Percentiles rank a stretch among this genome's conserved stretches.
phyloP scores from a whole-genome alignment of 495 filamentous ascomycete species.

The Tuber aestivum region DNA sequence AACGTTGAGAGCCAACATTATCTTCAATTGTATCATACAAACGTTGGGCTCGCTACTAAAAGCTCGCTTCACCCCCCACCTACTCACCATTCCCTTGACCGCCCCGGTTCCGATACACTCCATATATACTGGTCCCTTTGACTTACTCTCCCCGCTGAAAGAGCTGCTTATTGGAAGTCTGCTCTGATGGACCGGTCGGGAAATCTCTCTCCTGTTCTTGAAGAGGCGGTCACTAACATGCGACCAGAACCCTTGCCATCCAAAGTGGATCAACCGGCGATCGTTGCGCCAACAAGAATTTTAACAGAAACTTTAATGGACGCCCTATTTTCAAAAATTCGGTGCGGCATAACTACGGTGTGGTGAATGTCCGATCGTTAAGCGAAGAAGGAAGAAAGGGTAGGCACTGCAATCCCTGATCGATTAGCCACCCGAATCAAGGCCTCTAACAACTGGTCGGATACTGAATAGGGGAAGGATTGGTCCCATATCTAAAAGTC shows the following conservation, averaged over 20 bases:
- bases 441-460: not conserved
- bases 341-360: not conserved
- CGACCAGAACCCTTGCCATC: not conserved
- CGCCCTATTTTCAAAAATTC: not conserved
- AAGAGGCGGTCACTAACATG: not conserved
- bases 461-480: not conserved
- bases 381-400: not conserved
- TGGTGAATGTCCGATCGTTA: not conserved
- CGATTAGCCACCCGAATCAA: not conserved
- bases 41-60: not conserved
- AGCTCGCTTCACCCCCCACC: not conserved
- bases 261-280: not conserved
- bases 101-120: not conserved
- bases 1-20: not conserved
- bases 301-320: not conserved
- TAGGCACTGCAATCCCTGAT: not conserved
- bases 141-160: not conserved
- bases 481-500: not conserved
- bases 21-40: not conserved
- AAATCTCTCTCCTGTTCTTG: not conserved
- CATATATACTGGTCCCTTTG: not conserved
- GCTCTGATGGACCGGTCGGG: not conserved
- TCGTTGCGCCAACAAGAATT: not conserved
- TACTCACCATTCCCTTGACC: not conserved
- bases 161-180: not conserved